Percentiles rank a stretch among this genome's conserved stretches.
phyloP scores from a whole-genome alignment of 2,329 filamentous ascomycete species.

The Arthrobotrys iridis region DNA sequence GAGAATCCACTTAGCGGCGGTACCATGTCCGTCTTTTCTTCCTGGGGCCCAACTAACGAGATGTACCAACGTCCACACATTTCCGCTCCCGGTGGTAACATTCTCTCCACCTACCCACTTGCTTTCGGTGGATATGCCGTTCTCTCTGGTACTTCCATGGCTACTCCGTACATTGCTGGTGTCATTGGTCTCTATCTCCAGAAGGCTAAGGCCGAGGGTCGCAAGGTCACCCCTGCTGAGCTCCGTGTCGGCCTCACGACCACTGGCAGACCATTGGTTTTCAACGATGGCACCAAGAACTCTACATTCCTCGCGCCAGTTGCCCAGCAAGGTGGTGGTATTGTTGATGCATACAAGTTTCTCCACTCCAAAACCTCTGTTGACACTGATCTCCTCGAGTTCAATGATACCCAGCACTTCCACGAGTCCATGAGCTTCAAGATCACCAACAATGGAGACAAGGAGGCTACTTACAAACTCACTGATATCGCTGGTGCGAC shows the following conservation, averaged over 20 bases:
- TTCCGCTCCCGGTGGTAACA: conserved; percentile 68
- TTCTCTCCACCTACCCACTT: conserved; percentile 69
- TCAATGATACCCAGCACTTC: conserved; percentile 73
- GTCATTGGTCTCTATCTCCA: conserved; percentile 68
- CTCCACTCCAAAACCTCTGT: conserved; percentile 68
- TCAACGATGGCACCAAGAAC: conserved; percentile 62
- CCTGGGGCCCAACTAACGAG: conserved; percentile 72
- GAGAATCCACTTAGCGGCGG: conserved; percentile 63
- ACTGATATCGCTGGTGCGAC: conserved; percentile 66
- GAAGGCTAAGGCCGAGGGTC: conserved; percentile 64
- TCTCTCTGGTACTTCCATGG: conserved; percentile 70
- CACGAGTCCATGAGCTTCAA: conserved; percentile 66
- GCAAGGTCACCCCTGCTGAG: conserved; percentile 62
- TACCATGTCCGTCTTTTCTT: conserved; percentile 67
- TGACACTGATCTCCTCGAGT: conserved; percentile 69
- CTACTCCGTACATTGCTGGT: conserved; percentile 68
- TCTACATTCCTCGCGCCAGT: conserved; percentile 64
- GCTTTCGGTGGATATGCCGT: conserved; percentile 65
- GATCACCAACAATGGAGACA: conserved; percentile 67
- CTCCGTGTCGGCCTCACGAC: conserved; percentile 65
- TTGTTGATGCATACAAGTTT: conserved; percentile 71
- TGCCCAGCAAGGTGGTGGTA: conserved; percentile 70
- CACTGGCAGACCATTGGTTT: conserved; percentile 63
- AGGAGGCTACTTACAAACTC: conserved; percentile 67
- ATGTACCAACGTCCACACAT: conserved; percentile 69